A percentile compares a stretch with the other conserved stretches of the same genome.
Conservation (phyloP, 495 filamentous ascomycete species). For the Pyrenula massariospora region DNA sequence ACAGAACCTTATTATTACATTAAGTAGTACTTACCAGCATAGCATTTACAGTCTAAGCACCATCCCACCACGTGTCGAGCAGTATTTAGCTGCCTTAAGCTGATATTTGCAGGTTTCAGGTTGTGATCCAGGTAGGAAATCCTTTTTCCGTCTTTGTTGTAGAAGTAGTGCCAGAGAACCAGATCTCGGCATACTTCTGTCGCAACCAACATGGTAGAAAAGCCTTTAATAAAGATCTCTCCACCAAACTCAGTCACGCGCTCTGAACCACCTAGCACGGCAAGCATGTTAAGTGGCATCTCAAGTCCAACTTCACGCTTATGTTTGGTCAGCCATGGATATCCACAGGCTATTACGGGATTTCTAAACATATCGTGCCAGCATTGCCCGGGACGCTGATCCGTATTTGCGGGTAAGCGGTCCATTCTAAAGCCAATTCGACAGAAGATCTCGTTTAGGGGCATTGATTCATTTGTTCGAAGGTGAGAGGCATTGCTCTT, state of each 20-base stretch:
- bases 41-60: slow-evolving; percentile 4
- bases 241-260: slow-evolving; percentile 1
- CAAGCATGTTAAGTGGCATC: slow-evolving; percentile 10
- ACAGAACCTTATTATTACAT: background rate
- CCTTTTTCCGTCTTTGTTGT: slow-evolving; percentile 2
- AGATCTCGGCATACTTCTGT: background rate
- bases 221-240: slow-evolving; percentile 6
- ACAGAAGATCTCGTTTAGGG: background rate
- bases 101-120: background rate
- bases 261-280: slow-evolving; percentile 1
- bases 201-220: slow-evolving; percentile 5
- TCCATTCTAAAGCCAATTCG: background rate
- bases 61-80: slow-evolving; percentile 9
- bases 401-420: background rate
- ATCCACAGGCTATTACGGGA: slow-evolving; percentile 9
- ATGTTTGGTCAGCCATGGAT: slow-evolving; percentile 2
- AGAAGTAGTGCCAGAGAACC: slow-evolving; percentile 8
- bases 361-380: slow-evolving; percentile 12
- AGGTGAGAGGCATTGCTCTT: no score
- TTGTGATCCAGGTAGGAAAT: slow-evolving; percentile 5
- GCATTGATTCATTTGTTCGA: background rate
- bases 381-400: slow-evolving; percentile 1
- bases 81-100: background rate
- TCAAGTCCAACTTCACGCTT: slow-evolving; percentile 1
- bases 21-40: slow-evolving; percentile 2